These are phyloP conservation scores for Clathrus columnatus DNA, from an alignment of 768 basidiomycete genomes.

Conservation along the genomic window DNA sequence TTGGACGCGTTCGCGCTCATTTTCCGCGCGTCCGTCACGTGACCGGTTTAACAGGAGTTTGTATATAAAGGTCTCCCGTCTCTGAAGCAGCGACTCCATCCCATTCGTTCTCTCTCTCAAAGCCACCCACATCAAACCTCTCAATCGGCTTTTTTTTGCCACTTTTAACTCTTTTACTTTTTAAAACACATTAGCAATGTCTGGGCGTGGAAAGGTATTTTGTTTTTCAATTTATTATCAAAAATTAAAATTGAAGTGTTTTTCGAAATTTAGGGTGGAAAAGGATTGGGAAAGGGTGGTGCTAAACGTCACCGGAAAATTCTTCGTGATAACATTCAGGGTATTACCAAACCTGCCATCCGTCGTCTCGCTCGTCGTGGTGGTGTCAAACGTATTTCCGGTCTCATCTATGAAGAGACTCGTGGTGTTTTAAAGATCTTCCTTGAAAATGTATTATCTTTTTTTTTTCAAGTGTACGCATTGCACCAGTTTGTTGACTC, in stretches of 20 bases:
- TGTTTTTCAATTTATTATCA: constrained; percentile 9
- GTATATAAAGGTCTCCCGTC: constrained; percentile 3
- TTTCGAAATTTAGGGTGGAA: constrained; percentile 1
- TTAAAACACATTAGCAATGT: constrained; percentile 34
- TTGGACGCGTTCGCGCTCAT: not conserved
- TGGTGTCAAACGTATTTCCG: constrained; percentile 45
- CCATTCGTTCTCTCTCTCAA: not conserved
- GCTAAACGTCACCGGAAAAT: constrained; percentile 77
- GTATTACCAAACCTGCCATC: constrained; percentile 42
- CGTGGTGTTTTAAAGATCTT: constrained; percentile 45
- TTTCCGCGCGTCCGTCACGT: constrained; percentile 3
- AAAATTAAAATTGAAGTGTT: not conserved
- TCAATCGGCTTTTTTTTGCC: not conserved
- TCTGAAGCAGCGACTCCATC: too few relatives aligned
- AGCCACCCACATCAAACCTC: not conserved
- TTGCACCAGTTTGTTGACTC: not conserved
- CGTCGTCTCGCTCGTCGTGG: constrained; percentile 44
- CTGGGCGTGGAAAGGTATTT: constrained; percentile 76
- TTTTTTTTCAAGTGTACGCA: not conserved
- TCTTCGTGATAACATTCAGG: constrained; percentile 76
- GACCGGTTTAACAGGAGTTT: not conserved
- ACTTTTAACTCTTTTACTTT: not conserved
- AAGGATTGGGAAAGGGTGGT: constrained; percentile 75
- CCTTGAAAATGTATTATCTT: constrained; percentile 24
- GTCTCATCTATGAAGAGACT: constrained; percentile 40